Conservation (phyloP, 805 yeast genomes). For the Scheffersomyces amazonensis region DNA sequence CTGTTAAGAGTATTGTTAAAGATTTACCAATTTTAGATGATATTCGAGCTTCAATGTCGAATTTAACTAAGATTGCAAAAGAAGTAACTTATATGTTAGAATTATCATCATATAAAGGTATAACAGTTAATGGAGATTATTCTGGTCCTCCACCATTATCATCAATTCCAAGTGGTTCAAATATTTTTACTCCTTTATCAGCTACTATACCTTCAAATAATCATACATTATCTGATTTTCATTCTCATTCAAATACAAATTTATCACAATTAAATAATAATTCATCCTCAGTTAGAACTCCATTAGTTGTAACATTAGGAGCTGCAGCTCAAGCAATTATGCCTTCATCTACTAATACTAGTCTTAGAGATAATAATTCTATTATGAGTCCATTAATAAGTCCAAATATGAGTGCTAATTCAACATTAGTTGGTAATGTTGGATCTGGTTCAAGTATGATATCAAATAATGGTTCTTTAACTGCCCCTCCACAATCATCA, state of each 20-base stretch:
- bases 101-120: constrained; percentile 28
- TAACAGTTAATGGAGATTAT: neutral
- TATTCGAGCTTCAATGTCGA: constrained; percentile 74
- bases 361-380: neutral
- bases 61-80: constrained; percentile 82
- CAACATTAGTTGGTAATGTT: neutral
- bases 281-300: constrained; percentile 21
- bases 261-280: constrained; percentile 3
- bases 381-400: constrained; percentile 1
- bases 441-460: constrained; percentile 2
- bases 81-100: constrained; percentile 88
- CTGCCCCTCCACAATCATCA: constrained; percentile 28
- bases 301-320: constrained; percentile 22
- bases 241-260: neutral
- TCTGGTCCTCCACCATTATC: constrained; percentile 21
- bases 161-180: constrained; percentile 30
- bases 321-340: constrained; percentile 25
- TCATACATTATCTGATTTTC: constrained; percentile 4
- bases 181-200: constrained; percentile 27
- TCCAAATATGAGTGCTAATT: constrained; percentile 2
- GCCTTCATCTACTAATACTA: constrained; percentile 7
- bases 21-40: constrained; percentile 81
- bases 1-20: constrained; percentile 76
- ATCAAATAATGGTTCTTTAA: constrained; percentile 12
- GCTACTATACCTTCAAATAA: constrained; percentile 18